Evolutionary conservation across 1,284 basidiomycete species (phyloP), one percentile per base, ranked within the genome.

Genomic region (Ceratobasidium papillatum): DNA sequence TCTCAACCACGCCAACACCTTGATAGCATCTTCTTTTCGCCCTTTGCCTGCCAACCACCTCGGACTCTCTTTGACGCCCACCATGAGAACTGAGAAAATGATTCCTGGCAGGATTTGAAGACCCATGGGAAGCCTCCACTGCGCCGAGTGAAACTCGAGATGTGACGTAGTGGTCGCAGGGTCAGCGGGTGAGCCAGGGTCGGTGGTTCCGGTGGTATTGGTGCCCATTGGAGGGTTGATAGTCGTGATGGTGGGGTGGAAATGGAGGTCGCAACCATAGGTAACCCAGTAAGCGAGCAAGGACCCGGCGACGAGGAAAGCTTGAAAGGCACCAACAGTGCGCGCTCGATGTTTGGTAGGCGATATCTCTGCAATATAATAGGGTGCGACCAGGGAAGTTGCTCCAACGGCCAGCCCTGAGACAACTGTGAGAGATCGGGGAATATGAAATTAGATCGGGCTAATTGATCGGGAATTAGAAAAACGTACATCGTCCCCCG

Each of bases 281-380:
- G 66, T 69, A 25, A 69, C 52, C 66, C 66, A 69, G 54, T 69
- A 69, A 2, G 66, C 52, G 27, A 69, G 38, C 27, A 69, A 25
- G 1, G 66, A 69, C 1, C 65, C 66, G 2, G 66, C 52, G 19
- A 76, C 75, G 38, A 76, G 56, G 54, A 62, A 74, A 22, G 69
- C 63, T 47, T 76, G 75, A 43, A 76, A 76, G 17, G 65, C 66
- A 11, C 64, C 74, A 3, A 76, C 75, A 9, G 75, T 74, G 12
- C 73, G 45, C 30, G 73, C 66, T 14, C 73, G 73, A n/a, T 76
- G 75, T 11, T 69, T 51, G 17, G 74, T 72, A 25, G 74, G 68
- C 14, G 75, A 74, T 38, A 66, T 75, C 65, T 76, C 73, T 22
- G 66, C 65, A 17, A 76, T 74, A 41, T 54, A 75, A 8, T 71